Percentiles rank a stretch among this genome's conserved stretches.
Evolutionary conservation across 768 basidiomycete species (phyloP).

Genomic region (Russula olivacea): DNA sequence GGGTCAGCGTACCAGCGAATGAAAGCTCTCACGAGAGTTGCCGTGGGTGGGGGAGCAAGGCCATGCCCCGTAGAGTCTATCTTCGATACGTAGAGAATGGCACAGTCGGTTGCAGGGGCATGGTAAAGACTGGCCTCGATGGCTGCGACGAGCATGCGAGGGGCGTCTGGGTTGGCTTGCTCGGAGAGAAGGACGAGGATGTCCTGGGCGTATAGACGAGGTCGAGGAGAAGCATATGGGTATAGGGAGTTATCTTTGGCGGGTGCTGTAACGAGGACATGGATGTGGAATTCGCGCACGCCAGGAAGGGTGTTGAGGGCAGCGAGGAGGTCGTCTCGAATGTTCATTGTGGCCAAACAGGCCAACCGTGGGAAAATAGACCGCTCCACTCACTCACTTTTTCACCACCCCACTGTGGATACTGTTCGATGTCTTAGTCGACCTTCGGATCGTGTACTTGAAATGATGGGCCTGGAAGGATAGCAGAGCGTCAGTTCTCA

Average conservation of each 20-base stretch:
- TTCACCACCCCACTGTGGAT: no score
- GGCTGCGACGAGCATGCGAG: slow-evolving; percentile 65
- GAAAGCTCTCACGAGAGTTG: slow-evolving; percentile 59
- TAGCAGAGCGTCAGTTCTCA: no score
- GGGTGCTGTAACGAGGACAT: slow-evolving; percentile 65
- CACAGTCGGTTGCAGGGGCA: slow-evolving; percentile 15
- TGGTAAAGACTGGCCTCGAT: slow-evolving; percentile 44
- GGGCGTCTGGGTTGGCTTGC: slow-evolving; percentile 42
- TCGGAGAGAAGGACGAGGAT: slow-evolving; percentile 72
- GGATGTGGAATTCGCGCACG: slow-evolving; percentile 53
- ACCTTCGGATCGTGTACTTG: no score
- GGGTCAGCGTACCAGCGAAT: slow-evolving; percentile 32
- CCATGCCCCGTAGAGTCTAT: slow-evolving; percentile 88
- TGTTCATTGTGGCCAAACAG: slow-evolving; percentile 9
- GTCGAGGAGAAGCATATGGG: slow-evolving; percentile 64
- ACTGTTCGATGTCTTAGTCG: no score
- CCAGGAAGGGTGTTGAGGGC: slow-evolving; percentile 13
- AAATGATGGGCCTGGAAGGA: no score
- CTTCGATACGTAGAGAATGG: slow-evolving; percentile 70
- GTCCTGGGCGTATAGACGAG: slow-evolving; percentile 66
- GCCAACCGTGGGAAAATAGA: not conserved
- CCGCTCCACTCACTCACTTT: no score
- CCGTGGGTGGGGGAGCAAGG: slow-evolving; percentile 57
- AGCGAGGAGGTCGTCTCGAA: slow-evolving; percentile 17
- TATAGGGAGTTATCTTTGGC: slow-evolving; percentile 64